Evolutionary conservation across 208 protist species (phyloP), one percentile per base, ranked within the genome.

Genomic region (Leishmania guyanensis): DNA sequence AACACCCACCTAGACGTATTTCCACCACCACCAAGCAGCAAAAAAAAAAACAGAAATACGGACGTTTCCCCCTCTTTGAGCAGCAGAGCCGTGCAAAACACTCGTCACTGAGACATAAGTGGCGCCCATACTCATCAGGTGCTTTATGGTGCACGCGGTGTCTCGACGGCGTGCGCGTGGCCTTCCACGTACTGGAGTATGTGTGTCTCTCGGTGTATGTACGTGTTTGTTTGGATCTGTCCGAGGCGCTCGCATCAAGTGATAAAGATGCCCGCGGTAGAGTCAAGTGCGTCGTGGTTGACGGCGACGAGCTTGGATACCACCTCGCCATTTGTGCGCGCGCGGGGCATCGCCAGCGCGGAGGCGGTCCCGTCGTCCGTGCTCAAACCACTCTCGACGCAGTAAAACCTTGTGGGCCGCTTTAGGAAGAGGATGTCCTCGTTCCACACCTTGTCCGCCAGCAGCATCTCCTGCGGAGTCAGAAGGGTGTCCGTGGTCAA

Each of bases 391-490:
- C 80, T 93, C 46, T 92, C 82, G 17, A 88, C 85, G 62, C 90
- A 94, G 81, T 93, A 95, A 43, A 91, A 95, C 12, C 92, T 90
- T n/a, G 92, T 95, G 26, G 92, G 89, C 29, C 90, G 84, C 75
- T 93, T 94, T 54, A 97, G 87, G 66, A 89, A 92, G 3, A 95
- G 78, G 9, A 93, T 84, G 51, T 93, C 84, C 58, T 87, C 91
- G 77, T 80, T 92, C 87, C 92, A 97, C 17, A 84, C 83, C 10
- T 95, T 90, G 26, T 96, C 91, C 50, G 89, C 92, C 26, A 82
- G 50, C 46, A 94, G 90, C 72, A 97, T 89, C 33, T 92, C 89
- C 58, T 86, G 85, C 0, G 92, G 82, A 0, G 80, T 89, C 20
- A 94, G 69, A 26, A 86, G 69, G 14, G 82, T 82, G 58, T 86